These are phyloP conservation scores for Mollisiaceae sp. DNA, from an alignment of 2,329 filamentous ascomycete species.

Conservation along the genomic window DNA sequence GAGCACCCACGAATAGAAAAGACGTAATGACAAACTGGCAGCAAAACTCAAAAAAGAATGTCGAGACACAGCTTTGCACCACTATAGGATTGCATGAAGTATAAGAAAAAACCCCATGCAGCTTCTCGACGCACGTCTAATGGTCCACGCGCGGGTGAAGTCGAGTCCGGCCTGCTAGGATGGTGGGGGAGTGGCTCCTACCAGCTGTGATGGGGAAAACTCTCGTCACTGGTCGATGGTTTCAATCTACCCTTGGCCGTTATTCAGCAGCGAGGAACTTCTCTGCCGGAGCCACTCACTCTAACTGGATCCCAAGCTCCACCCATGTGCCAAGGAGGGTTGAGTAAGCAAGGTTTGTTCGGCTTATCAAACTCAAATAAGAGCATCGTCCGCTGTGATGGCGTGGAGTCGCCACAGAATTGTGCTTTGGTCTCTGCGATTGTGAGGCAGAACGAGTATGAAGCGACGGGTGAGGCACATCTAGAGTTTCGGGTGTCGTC, in stretches of 20 bases:
- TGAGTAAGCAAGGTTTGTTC: constrained; percentile 14
- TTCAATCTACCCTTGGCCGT: constrained; percentile 26
- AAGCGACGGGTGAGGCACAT: constrained; percentile 37
- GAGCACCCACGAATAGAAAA: constrained; percentile 36
- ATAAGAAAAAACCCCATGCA: constrained; percentile 39
- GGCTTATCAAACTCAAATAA: constrained; percentile 23
- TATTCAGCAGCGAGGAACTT: constrained; percentile 22
- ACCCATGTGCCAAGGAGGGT: constrained; percentile 12
- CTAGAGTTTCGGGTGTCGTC: constrained; percentile 41
- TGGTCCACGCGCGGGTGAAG: constrained; percentile 38
- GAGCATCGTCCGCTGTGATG: constrained; percentile 20
- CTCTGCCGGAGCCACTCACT: constrained; percentile 18
- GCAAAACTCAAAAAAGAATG: constrained; percentile 37
- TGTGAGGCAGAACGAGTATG: constrained; percentile 33
- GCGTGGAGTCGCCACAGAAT: constrained; percentile 19
- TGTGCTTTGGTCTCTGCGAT: constrained; percentile 26
- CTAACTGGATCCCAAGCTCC: constrained; percentile 23
- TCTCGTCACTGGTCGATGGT: constrained; percentile 27
- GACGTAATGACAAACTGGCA: constrained; percentile 36
- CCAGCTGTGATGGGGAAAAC: constrained; percentile 23
- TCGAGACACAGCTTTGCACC: constrained; percentile 33
- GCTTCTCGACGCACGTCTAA: constrained; percentile 29
- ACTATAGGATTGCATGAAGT: constrained; percentile 41
- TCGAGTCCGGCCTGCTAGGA: constrained; percentile 33
- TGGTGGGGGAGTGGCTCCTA: constrained; percentile 25